These are phyloP conservation scores for Ascodesmis nigricans DNA, from an alignment of 495 filamentous ascomycete species.

Conservation along the genomic window DNA sequence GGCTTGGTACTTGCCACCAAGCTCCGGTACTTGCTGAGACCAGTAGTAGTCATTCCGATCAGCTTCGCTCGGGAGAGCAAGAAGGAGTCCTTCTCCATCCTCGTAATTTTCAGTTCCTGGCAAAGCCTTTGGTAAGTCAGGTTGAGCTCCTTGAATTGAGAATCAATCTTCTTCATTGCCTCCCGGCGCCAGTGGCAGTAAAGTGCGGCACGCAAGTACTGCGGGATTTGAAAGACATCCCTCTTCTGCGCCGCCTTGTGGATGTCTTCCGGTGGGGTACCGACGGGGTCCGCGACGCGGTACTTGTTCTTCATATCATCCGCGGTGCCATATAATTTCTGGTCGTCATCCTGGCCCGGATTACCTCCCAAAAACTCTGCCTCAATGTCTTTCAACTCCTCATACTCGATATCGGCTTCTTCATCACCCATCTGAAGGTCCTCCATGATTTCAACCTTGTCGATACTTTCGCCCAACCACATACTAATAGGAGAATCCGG, in stretches of 20 bases:
- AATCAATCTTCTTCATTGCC: slow-evolving; percentile 26
- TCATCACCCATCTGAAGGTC: slow-evolving; percentile 33
- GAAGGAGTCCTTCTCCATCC: slow-evolving; percentile 32
- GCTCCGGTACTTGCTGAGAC: slow-evolving; percentile 67
- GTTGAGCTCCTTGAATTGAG: slow-evolving; percentile 26
- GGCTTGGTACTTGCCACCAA: slow-evolving; percentile 51
- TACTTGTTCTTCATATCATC: slow-evolving; percentile 29
- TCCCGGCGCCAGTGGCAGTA: slow-evolving; percentile 34
- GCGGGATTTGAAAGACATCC: slow-evolving; percentile 38
- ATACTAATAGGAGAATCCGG: slow-evolving; percentile 29
- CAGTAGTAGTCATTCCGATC: slow-evolving; percentile 59
- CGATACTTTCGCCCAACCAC: slow-evolving; percentile 39
- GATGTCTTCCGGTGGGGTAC: slow-evolving; percentile 20
- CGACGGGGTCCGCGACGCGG: slow-evolving; percentile 22
- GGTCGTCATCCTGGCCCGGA: slow-evolving; percentile 31
- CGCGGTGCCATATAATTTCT: slow-evolving; percentile 30
- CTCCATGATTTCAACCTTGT: slow-evolving; percentile 23
- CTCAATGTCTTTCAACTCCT: slow-evolving; percentile 42
- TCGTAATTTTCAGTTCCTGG: slow-evolving; percentile 28
- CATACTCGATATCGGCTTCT: slow-evolving; percentile 42
- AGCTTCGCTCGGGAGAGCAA: slow-evolving; percentile 34
- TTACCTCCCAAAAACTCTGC: slow-evolving; percentile 30
- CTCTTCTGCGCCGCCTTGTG: slow-evolving; percentile 21
- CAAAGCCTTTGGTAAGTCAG: slow-evolving; percentile 26
- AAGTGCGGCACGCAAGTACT: slow-evolving; percentile 30